Evolutionary conservation across 108 stramenopile species (phyloP).

Genomic region (Stephanodiscus minutulus): DNA sequence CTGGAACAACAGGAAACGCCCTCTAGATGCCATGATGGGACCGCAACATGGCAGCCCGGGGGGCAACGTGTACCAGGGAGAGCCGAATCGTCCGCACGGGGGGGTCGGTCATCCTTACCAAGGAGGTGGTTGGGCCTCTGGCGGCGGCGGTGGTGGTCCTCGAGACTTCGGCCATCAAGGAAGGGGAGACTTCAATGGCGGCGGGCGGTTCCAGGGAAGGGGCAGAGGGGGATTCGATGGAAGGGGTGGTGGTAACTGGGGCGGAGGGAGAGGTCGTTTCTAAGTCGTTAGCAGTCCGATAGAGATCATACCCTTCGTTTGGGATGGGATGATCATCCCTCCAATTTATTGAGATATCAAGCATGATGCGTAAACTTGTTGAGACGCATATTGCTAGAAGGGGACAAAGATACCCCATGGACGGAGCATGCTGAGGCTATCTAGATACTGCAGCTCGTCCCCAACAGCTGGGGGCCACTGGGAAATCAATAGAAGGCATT

Average conservation of each 20-base stretch:
- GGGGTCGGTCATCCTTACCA: constrained; percentile 19
- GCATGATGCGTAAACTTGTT: not conserved
- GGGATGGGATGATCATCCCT: not conserved
- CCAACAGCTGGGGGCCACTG: not conserved
- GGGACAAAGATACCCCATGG: not conserved
- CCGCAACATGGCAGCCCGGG: constrained; percentile 1
- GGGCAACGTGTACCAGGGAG: constrained; percentile 1
- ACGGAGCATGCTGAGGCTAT: not conserved
- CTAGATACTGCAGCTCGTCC: no score
- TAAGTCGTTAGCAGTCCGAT: not conserved
- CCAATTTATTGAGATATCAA: not conserved
- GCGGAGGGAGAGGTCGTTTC: constrained; percentile 3
- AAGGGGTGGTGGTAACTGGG: constrained; percentile 11
- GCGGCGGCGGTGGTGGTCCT: constrained; percentile 26
- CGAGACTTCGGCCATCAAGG: constrained; percentile 26
- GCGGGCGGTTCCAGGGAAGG: constrained; percentile 14
- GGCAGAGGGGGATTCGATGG: constrained; percentile 14
- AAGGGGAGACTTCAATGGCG: constrained; percentile 14
- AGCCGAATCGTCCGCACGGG: constrained; percentile 8
- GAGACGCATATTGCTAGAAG: no score
- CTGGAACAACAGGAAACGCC: constrained; percentile 23
- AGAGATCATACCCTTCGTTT: no score
- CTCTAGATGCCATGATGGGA: constrained; percentile 13
- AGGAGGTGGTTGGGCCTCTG: constrained; percentile 35
- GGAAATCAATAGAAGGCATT: not conserved